Evolutionary conservation across 2,329 filamentous ascomycete species (phyloP).

Genomic region (Aspergillus neoniger): DNA sequence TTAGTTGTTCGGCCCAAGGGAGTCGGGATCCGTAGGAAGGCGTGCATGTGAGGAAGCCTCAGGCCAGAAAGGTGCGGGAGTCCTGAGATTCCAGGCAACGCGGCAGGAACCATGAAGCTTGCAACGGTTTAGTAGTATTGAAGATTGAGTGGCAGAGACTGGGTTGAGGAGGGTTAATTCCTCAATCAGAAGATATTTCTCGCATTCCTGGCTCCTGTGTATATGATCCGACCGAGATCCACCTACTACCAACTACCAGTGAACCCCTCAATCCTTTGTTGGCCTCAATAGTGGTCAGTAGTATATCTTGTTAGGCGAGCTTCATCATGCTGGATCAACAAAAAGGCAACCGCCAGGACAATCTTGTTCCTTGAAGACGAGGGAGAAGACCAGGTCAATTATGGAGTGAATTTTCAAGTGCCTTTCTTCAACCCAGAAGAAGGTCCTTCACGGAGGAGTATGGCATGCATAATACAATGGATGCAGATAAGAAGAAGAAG

Average conservation of each 20-base stretch:
- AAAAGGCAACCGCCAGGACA: not conserved
- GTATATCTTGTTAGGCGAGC: not conserved
- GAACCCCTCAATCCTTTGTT: not conserved
- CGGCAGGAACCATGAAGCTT: not conserved
- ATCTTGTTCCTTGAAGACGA: not conserved
- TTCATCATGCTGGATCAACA: not conserved
- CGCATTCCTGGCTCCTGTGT: not conserved
- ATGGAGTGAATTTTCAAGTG: not conserved
- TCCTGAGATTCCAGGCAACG: not conserved
- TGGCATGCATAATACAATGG: not conserved
- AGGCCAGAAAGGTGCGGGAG: constrained; percentile 1
- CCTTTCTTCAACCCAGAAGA: not conserved
- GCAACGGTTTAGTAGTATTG: not conserved
- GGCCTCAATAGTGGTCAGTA: not conserved
- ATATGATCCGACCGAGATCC: not conserved
- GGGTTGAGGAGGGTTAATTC: not conserved
- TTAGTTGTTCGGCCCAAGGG: constrained; percentile 19
- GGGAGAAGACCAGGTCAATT: not conserved
- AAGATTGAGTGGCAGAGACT: not conserved
- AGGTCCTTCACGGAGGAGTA: not conserved
- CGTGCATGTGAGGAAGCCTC: constrained; percentile 21
- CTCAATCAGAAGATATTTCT: not conserved
- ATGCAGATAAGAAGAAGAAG: not conserved
- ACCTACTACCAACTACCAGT: too few relatives aligned
- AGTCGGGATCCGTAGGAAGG: constrained; percentile 13